Evolutionary conservation across 2,329 filamentous ascomycete species (phyloP).

Genomic region (Ambrosiella xylebori): DNA sequence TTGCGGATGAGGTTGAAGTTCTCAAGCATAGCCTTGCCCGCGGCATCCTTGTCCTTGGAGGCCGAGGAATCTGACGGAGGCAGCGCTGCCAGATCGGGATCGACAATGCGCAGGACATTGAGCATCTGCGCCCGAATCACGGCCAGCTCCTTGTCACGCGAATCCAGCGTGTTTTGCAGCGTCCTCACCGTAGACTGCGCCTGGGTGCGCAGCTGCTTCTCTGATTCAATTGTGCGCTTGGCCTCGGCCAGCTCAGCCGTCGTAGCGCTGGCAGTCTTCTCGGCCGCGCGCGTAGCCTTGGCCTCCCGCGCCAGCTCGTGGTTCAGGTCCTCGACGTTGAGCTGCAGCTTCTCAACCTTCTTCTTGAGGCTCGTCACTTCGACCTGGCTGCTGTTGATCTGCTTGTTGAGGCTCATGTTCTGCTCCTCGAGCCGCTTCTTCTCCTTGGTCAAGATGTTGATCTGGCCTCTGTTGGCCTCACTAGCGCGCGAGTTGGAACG

Average conservation of each 20-base stretch:
- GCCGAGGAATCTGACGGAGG: slow-evolving; percentile 36
- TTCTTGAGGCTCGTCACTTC: slow-evolving; percentile 75
- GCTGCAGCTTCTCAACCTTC: slow-evolving; percentile 78
- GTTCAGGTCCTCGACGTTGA: slow-evolving; percentile 79
- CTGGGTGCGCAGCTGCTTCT: slow-evolving; percentile 68
- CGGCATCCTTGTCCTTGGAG: slow-evolving; percentile 30
- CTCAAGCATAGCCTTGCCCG: slow-evolving; percentile 48
- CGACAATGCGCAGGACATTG: slow-evolving; percentile 69
- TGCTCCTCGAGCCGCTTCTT: slow-evolving; percentile 72
- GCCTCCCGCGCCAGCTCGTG: slow-evolving; percentile 83
- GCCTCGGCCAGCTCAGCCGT: slow-evolving; percentile 74
- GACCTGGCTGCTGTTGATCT: slow-evolving; percentile 72
- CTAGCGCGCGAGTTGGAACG: slow-evolving; percentile 72
- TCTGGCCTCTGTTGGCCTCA: slow-evolving; percentile 63
- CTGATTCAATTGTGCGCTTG: slow-evolving; percentile 78
- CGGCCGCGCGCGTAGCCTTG: slow-evolving; percentile 74
- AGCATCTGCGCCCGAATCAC: slow-evolving; percentile 68
- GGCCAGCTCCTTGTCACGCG: slow-evolving; percentile 61
- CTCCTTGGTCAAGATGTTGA: slow-evolving; percentile 62
- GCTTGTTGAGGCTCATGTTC: slow-evolving; percentile 60
- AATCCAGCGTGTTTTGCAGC: slow-evolving; percentile 62
- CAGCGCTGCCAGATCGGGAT: slow-evolving; percentile 45
- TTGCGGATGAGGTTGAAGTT: slow-evolving; percentile 75
- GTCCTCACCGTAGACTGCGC: slow-evolving; percentile 73
- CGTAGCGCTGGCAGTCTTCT: slow-evolving; percentile 67